A percentile compares a stretch with the other conserved stretches of the same genome.
Evolutionary conservation across 2,329 filamentous ascomycete species (phyloP).

Genomic region (Cladosporium sp.): DNA sequence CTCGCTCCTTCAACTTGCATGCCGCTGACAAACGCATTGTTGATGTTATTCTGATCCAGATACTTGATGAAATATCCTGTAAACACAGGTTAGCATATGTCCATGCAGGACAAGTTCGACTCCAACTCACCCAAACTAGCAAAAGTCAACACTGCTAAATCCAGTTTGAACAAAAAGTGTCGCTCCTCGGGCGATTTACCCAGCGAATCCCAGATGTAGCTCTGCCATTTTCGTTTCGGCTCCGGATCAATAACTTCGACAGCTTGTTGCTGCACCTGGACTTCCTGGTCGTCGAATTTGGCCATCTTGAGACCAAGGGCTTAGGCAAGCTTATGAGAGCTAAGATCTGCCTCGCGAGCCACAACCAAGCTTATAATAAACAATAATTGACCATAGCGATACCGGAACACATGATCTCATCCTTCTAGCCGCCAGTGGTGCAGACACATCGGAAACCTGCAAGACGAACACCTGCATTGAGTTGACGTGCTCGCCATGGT

Average conservation of each 20-base stretch:
- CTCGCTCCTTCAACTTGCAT: slow-evolving; percentile 33
- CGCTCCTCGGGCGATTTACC: slow-evolving; percentile 54
- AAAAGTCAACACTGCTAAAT: slow-evolving; percentile 51
- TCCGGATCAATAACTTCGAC: slow-evolving; percentile 16
- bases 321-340: not conserved
- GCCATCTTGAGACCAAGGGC: not conserved
- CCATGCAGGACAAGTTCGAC: slow-evolving; percentile 24
- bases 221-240: slow-evolving; percentile 44
- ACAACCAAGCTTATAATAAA: not conserved
- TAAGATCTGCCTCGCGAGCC: not conserved
- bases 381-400: not conserved
- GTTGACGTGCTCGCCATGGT: slow-evolving; percentile 2
- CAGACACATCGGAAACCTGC: not conserved
- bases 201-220: slow-evolving; percentile 55
- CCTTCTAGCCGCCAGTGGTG: not conserved
- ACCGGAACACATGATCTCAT: not conserved
- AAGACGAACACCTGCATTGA: slow-evolving; percentile 1
- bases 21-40: slow-evolving; percentile 45
- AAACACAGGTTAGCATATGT: not conserved
- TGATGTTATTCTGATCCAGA: slow-evolving; percentile 41
- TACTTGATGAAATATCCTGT: slow-evolving; percentile 51
- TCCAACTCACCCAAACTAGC: slow-evolving; percentile 43
- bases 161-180: slow-evolving; percentile 51
- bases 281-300: slow-evolving; percentile 2
- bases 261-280: slow-evolving; percentile 8